Conservation (phyloP, 768 basidiomycete species). For the Mycena leptocephala region DNA sequence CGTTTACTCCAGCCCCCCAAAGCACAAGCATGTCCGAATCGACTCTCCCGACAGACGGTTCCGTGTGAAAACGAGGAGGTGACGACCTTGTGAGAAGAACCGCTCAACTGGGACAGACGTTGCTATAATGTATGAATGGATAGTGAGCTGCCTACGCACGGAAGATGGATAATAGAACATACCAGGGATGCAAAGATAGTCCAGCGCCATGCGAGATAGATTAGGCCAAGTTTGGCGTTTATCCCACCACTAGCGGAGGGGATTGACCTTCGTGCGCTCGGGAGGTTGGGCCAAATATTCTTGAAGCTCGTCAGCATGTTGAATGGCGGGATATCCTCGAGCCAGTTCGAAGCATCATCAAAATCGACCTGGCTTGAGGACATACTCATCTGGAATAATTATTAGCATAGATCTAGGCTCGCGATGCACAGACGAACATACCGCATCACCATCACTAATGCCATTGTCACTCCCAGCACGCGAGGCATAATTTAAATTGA, state of each 20-base stretch:
- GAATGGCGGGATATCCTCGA: slow-evolving; percentile 16
- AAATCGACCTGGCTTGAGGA: neutral
- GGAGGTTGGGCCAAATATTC: neutral
- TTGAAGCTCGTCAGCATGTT: neutral
- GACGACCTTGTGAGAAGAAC: neutral
- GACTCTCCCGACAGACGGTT: neutral
- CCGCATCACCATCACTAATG: neutral
- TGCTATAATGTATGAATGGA: neutral
- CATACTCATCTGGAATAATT: neutral
- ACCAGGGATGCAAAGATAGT: slow-evolving; percentile 9
- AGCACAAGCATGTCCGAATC: neutral
- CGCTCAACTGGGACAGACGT: neutral
- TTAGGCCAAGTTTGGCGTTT: neutral
- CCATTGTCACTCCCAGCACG: neutral
- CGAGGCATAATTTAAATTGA: neutral
- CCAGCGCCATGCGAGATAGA: neutral
- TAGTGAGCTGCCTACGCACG: too few species aligned
- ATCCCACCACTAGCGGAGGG: neutral
- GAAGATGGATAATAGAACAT: neutral
- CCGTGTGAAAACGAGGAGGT: too few species aligned
- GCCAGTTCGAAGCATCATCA: neutral
- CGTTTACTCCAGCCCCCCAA: neutral
- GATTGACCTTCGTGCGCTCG: neutral
- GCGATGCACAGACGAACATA: neutral
- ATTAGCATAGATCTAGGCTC: too few species aligned